A percentile compares a stretch with the other conserved stretches of the same genome.
Evolutionary conservation across 129 eudicot species (phyloP).

Genomic region (Sambucus nigra): DNA sequence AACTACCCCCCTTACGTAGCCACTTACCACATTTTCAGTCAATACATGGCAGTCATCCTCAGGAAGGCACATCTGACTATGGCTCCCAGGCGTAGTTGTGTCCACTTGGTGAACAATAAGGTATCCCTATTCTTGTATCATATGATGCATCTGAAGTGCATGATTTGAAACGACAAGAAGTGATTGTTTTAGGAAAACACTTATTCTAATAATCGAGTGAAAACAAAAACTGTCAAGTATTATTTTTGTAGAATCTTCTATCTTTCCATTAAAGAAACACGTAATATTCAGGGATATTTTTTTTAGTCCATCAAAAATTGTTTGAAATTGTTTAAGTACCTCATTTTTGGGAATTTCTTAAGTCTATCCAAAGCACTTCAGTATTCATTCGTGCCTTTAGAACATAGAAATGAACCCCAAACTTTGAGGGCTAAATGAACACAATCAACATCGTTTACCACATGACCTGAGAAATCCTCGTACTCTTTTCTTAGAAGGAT

Average conservation of each 20-base stretch:
- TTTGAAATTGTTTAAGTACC: background rate
- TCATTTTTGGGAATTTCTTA: conserved; percentile 1
- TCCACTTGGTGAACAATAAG: background rate
- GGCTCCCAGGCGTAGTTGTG: background rate
- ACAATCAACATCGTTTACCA: conserved; percentile 11
- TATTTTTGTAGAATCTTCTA: background rate
- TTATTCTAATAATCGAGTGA: background rate
- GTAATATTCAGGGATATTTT: conserved; percentile 11
- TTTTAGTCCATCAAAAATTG: conserved; percentile 14
- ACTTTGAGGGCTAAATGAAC: conserved; percentile 32
- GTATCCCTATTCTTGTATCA: conserved; percentile 9
- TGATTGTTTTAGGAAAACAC: background rate
- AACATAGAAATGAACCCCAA: conserved; percentile 20
- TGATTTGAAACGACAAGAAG: background rate
- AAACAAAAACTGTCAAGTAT: background rate
- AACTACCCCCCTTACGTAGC: no score
- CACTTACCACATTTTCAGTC: background rate
- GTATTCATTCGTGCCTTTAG: conserved; percentile 6
- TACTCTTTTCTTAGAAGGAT: background rate
- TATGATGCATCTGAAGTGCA: conserved; percentile 14
- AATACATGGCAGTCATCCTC: background rate
- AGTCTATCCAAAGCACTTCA: background rate
- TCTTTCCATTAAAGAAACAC: background rate
- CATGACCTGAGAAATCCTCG: conserved; percentile 1
- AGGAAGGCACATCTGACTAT: conserved; percentile 7